Evolutionary conservation across 1,139 yeast genomes (phyloP), one percentile per base, ranked within the genome.

Genomic region (Kluyveromyces marxianus): DNA sequence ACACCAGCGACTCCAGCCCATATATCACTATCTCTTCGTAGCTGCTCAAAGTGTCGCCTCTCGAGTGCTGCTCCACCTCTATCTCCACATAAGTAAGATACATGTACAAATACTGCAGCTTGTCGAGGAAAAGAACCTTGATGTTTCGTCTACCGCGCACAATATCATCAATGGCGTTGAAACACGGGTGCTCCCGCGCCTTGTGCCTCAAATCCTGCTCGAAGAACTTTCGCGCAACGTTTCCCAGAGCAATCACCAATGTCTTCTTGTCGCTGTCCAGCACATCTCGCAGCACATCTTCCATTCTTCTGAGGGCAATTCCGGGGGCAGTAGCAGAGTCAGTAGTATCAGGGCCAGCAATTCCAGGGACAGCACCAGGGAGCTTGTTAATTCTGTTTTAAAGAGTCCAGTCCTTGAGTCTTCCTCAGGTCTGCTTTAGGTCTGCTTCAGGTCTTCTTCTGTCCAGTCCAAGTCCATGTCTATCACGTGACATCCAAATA

Each of bases 61-160:
- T 28, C n/a, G 21, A 14, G 21, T 14, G 21, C 21, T 21, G 21
- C 4, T 34, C 32, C 8, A 40, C 26, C 4, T 55, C 63, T 2
- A 55, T 55, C 45, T 63, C 65, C 21, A 62, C 46, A 42, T 62
- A 57, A 44, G 63, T 60, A 41, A 66, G 40, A 44, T 58, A 63
- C 56, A 66, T 65, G 38, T 60, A 56, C 26, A 66, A 43, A 41
- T 59, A 57, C 48, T 60, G 65, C 24, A 57, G 39, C 7, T 58
- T 55, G 38, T 54, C 56, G 24, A 65, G 45, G 44, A 63, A 57
- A 4, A 66, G 38, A 4, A 65, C 49, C 25, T 58, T 50, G n/a
- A 62, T 48, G 21, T 56, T 48, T 3, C 50, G 40, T 25, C 55
- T 44, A 10, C 54, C 48, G 14, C 48, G 44, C 1, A 53, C 44